These are phyloP conservation scores for Cicer chorassanicum DNA, from an alignment of 306 rosid species.

Conservation along the genomic window DNA sequence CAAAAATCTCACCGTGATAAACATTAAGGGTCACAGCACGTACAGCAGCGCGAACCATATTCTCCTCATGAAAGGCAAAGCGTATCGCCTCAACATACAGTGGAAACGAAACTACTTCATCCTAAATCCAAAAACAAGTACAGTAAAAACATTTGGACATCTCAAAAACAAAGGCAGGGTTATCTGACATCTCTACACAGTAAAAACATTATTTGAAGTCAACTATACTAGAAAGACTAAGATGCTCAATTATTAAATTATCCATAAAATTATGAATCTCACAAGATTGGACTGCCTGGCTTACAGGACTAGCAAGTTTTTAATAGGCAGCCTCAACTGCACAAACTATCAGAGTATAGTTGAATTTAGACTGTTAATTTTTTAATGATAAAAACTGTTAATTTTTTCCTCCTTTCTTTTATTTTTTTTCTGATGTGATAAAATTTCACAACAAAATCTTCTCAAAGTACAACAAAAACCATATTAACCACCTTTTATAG, in stretches of 20 bases:
- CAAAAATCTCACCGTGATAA: conserved; percentile 78
- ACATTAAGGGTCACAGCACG: conserved; percentile 92
- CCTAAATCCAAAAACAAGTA: conserved; percentile 60
- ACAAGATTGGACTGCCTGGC: conserved; percentile 3
- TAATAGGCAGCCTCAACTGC: conserved; percentile 14
- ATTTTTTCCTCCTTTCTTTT: not conserved
- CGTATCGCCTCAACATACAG: conserved; percentile 88
- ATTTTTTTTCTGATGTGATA: not conserved
- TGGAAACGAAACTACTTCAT: conserved; percentile 93
- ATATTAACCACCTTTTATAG: conserved; percentile 15
- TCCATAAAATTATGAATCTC: conserved; percentile 33
- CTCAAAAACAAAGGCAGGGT: conserved; percentile 39
- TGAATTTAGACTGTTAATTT: conserved; percentile 23
- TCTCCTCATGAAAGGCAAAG: conserved; percentile 96
- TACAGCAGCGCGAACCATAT: conserved; percentile 89
- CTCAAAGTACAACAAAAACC: conserved; percentile 10
- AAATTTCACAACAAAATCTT: conserved; percentile 19
- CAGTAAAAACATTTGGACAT: conserved; percentile 28
- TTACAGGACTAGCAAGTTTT: conserved; percentile 28
- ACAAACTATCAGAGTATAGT: conserved; percentile 20
- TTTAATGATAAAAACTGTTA: not conserved
- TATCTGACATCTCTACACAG: conserved; percentile 34
- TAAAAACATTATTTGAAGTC: conserved; percentile 6
- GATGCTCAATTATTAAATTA: conserved; percentile 14
- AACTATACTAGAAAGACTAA: conserved; percentile 3